phyloP scores from a whole-genome alignment of 345 rosid species.

The Mangifera indica region DNA sequence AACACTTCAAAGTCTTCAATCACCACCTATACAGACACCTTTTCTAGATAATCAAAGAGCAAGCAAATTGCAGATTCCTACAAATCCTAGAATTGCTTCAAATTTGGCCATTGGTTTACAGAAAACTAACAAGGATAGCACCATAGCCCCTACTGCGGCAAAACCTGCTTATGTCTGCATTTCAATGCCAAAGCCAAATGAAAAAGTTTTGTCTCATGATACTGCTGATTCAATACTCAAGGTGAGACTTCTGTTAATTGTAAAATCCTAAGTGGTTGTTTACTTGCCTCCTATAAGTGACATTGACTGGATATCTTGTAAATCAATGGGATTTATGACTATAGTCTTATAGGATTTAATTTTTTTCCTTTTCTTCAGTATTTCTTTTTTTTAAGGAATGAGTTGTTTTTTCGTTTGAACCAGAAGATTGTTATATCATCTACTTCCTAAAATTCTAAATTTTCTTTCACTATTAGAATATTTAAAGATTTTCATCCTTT shows the following conservation, averaged over 20 bases:
- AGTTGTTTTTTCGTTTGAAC: too few species aligned
- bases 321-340: too few species aligned
- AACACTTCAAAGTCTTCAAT: conserved; percentile 52
- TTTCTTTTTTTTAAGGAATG: too few species aligned
- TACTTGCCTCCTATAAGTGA: not conserved
- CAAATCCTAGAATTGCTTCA: conserved; percentile 97
- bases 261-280: not conserved
- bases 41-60: conserved; percentile 59
- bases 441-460: not conserved
- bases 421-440: too few species aligned
- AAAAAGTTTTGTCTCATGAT: conserved; percentile 41
- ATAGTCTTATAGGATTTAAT: too few species aligned
- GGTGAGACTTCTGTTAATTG: conserved; percentile 39
- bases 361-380: too few species aligned
- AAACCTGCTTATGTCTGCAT: conserved; percentile 88
- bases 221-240: conserved; percentile 61
- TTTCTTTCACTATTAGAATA: not conserved
- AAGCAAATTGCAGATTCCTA: conserved; percentile 89
- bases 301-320: not conserved
- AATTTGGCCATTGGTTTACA: conserved; percentile 69
- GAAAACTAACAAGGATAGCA: conserved; percentile 66
- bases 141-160: conserved; percentile 36
- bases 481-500: not conserved
- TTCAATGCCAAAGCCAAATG: conserved; percentile 63
- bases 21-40: conserved; percentile 47